A percentile compares a stretch with the other conserved stretches of the same genome.
phyloP scores from a whole-genome alignment of 805 yeast species.

The Alloascoidea africana region DNA sequence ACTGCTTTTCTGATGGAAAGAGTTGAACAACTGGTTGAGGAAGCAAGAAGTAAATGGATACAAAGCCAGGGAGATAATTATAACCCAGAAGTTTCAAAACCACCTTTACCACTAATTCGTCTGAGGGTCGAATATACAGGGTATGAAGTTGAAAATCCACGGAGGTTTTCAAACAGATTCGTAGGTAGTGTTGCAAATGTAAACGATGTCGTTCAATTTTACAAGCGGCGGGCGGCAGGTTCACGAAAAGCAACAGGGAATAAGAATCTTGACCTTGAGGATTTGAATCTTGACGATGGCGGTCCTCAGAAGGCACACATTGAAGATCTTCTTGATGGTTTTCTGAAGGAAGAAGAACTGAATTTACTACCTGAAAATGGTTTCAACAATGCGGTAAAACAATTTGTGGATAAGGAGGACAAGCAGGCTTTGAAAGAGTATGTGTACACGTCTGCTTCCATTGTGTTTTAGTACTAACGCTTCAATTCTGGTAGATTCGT shows the following conservation, averaged over 20 bases:
- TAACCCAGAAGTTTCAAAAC: slow-evolving; percentile 12
- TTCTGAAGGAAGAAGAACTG: slow-evolving; percentile 46
- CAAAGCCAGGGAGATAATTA: slow-evolving; percentile 14
- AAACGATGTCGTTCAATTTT: slow-evolving; percentile 69
- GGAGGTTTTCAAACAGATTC: slow-evolving; percentile 79
- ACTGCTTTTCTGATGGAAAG: slow-evolving; percentile 40
- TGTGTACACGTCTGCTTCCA: slow-evolving; percentile 37
- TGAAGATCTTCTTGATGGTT: slow-evolving; percentile 46
- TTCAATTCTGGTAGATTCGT: slow-evolving; percentile 26
- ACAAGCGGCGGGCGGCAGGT: slow-evolving; percentile 21
- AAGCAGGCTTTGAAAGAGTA: slow-evolving; percentile 52
- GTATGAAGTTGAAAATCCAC: slow-evolving; percentile 80
- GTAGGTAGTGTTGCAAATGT: slow-evolving; percentile 85
- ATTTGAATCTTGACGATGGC: slow-evolving; percentile 12
- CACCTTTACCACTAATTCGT: slow-evolving; percentile 73
- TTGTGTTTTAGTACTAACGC: slow-evolving; percentile 21
- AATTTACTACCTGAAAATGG: slow-evolving; percentile 64
- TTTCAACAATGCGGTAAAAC: slow-evolving; percentile 54
- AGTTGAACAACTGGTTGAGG: slow-evolving; percentile 51
- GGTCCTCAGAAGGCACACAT: slow-evolving; percentile 32
- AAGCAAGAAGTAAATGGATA: slow-evolving; percentile 38
- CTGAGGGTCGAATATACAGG: slow-evolving; percentile 80
- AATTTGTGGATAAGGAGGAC: slow-evolving; percentile 73
- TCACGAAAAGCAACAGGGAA: slow-evolving; percentile 5
- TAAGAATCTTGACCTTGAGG: slow-evolving; percentile 4